Evolutionary conservation across 2,329 filamentous ascomycete species (phyloP).

Genomic region (Diplodia sapinea): DNA sequence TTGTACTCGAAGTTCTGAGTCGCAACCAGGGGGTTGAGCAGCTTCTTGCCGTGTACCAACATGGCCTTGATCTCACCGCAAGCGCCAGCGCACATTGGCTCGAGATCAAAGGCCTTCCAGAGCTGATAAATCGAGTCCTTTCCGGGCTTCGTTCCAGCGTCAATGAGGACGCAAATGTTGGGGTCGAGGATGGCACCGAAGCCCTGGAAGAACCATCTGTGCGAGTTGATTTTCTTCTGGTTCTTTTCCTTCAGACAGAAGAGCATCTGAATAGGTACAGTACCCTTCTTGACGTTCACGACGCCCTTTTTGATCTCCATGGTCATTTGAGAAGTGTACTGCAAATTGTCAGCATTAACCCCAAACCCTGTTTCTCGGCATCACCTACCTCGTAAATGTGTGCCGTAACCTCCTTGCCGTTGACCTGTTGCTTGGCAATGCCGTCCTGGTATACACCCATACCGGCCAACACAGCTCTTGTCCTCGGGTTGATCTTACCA

Average conservation of each 20-base stretch:
- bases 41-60: constrained; percentile 84
- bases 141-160: constrained; percentile 94
- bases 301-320: constrained; percentile 89
- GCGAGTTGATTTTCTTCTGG: constrained; percentile 99
- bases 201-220: constrained; percentile 98
- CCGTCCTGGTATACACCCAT: constrained; percentile 98
- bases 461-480: constrained; percentile 84
- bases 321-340: constrained; percentile 83
- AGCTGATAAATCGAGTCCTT: constrained; percentile 95
- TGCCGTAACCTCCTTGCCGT: constrained; percentile 92
- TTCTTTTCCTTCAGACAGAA: constrained; percentile 99
- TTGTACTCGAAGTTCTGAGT: constrained; percentile 99
- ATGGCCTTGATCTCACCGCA: constrained; percentile 99
- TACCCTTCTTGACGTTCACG: constrained; percentile 79
- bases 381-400: constrained; percentile 78
- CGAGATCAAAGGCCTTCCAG: constrained; percentile 97
- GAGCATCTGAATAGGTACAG: constrained; percentile 91
- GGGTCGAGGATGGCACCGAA: constrained; percentile 92
- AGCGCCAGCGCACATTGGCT: constrained; percentile 96
- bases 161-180: constrained; percentile 94
- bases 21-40: constrained; percentile 91
- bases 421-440: constrained; percentile 98
- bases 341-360: constrained; percentile 12
- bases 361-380: not conserved
- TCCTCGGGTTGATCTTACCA: constrained; percentile 94